Evolutionary conservation across 116 monocot genomes (phyloP).

Genomic region (Dioscorea cayenensis): DNA sequence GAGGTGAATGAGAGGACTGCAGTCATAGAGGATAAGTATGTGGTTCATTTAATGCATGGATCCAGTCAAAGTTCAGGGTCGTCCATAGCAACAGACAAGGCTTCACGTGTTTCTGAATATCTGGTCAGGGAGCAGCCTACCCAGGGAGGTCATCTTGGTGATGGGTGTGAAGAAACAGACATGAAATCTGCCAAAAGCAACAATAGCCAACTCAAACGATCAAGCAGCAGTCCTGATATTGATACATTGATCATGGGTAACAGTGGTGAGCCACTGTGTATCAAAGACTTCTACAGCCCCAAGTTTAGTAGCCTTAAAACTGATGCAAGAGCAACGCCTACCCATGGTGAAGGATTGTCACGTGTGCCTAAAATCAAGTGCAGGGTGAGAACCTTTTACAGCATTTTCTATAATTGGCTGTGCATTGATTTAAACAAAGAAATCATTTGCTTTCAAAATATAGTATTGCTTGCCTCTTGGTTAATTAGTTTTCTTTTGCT

Average conservation of each 20-base stretch:
- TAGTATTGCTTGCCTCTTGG: background rate
- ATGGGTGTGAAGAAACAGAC: conserved; percentile 19
- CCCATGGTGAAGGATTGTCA: conserved; percentile 46
- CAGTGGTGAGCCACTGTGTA: conserved; percentile 18
- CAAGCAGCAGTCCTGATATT: conserved; percentile 67
- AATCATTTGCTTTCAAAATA: background rate
- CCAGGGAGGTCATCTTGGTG: conserved; percentile 19
- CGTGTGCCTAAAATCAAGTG: conserved; percentile 71
- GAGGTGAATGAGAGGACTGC: conserved; percentile 19
- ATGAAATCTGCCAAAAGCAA: conserved; percentile 12
- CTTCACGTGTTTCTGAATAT: conserved; percentile 18
- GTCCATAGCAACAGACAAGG: background rate
- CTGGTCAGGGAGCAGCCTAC: conserved; percentile 17
- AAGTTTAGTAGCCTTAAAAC: conserved; percentile 26
- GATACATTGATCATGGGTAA: conserved; percentile 21
- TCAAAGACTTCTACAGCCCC: conserved; percentile 11
- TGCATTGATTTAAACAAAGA: background rate
- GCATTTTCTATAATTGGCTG: background rate
- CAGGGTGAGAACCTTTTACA: conserved; percentile 42
- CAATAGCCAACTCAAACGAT: conserved; percentile 55
- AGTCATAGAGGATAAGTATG: conserved; percentile 34
- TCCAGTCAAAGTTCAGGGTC: conserved; percentile 2
- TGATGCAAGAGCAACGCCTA: conserved; percentile 17
- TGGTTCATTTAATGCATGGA: conserved; percentile 19
- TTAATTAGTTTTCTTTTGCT: too few relatives aligned